A percentile compares a stretch with the other conserved stretches of the same genome.
Evolutionary conservation across 106 monocot species (phyloP).

Genomic region (Xerophyta viscosa): DNA sequence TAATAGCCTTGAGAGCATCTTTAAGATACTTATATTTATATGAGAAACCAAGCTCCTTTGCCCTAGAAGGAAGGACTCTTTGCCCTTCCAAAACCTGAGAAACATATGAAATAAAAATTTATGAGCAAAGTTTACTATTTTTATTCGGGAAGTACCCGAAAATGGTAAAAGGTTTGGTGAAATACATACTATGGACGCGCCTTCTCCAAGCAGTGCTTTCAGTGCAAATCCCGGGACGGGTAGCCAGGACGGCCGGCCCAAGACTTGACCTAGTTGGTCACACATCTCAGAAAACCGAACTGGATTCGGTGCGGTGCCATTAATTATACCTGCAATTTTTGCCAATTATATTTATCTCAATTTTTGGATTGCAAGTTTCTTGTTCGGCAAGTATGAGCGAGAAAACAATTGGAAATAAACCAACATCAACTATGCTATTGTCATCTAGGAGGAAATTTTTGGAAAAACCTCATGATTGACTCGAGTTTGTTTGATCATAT

Average conservation of each 20-base stretch:
- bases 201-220: slow-evolving; percentile 78
- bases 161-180: no score
- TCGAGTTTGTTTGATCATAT: no score
- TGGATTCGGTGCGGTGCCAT: slow-evolving; percentile 86
- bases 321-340: slow-evolving; percentile 46
- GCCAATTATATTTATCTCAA: no score
- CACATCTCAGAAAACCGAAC: slow-evolving; percentile 74
- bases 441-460: no score
- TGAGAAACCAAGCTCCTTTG: slow-evolving; percentile 72
- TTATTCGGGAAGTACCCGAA: no score
- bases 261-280: slow-evolving; percentile 50
- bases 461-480: no score
- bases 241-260: slow-evolving; percentile 86
- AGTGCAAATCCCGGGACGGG: slow-evolving; percentile 86
- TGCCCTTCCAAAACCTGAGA: slow-evolving; percentile 98
- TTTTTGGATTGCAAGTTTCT: no score
- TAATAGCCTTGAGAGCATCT: slow-evolving; percentile 66
- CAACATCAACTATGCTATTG: no score
- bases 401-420: no score
- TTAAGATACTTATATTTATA: slow-evolving; percentile 58
- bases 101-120: no score
- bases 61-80: slow-evolving; percentile 65
- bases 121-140: no score
- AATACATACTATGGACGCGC: slow-evolving; percentile 61
- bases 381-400: no score